Percentiles rank a stretch among this genome's conserved stretches.
Conservation (phyloP, 2,329 filamentous ascomycete species). For the Byssochlamys sp. region DNA sequence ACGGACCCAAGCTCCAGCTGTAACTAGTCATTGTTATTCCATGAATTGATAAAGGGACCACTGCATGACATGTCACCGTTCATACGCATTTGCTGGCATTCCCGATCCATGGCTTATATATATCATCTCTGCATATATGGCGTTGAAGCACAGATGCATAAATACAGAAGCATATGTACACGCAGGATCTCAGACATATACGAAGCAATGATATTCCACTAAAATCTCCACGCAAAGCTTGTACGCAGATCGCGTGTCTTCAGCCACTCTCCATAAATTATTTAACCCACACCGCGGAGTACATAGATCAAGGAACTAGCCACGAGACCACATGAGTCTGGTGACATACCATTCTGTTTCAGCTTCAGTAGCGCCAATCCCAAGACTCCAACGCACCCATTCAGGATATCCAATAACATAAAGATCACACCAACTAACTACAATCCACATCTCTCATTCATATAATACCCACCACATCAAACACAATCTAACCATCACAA, state of each 20-base stretch:
- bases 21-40: neutral
- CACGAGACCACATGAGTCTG: no score
- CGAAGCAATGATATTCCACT: neutral
- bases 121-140: neutral
- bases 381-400: no score
- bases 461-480: no score
- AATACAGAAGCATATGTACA: neutral
- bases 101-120: neutral
- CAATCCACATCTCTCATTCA: no score
- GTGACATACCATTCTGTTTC: no score
- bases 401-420: no score
- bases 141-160: neutral
- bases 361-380: no score
- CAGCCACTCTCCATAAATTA: neutral
- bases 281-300: no score
- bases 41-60: neutral
- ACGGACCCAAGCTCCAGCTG: constrained; percentile 4
- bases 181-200: neutral
- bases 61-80: neutral
- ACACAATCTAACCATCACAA: no score
- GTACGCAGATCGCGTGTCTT: neutral
- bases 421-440: no score
- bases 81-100: neutral
- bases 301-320: no score
- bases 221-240: neutral